Evolutionary conservation across 225 moss, liverwort and hornwort species (phyloP).

Genomic region (Sphagnum contortum): DNA sequence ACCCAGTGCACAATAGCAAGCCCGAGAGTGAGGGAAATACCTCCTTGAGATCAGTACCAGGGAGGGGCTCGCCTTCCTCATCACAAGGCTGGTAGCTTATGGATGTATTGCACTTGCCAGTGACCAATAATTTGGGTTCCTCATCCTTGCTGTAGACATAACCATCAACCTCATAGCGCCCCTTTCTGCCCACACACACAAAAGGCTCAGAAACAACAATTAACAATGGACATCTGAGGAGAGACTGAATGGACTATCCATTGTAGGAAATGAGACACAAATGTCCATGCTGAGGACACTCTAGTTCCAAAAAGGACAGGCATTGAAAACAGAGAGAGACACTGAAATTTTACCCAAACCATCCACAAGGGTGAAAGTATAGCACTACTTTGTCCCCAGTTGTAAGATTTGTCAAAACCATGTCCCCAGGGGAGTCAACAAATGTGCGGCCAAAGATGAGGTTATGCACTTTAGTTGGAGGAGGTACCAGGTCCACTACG

Average conservation of each 20-base stretch:
- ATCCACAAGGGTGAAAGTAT: conserved; percentile 66
- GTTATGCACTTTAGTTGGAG: conserved; percentile 63
- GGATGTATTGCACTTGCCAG: conserved; percentile 60
- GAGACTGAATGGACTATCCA: no score
- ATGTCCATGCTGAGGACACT: no score
- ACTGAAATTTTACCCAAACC: conserved; percentile 48
- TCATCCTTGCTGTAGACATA: conserved; percentile 70
- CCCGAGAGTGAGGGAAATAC: conserved; percentile 7
- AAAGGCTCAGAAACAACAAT: no score
- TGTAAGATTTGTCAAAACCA: conserved; percentile 67
- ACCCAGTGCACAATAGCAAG: no score
- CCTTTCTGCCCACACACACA: conserved; percentile 30
- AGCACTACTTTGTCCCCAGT: conserved; percentile 68
- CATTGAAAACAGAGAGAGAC: not conserved
- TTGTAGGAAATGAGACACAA: no score
- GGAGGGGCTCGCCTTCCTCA: conserved; percentile 56
- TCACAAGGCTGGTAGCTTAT: conserved; percentile 70
- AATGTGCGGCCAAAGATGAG: conserved; percentile 73
- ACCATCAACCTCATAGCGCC: conserved; percentile 68
- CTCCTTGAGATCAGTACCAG: conserved; percentile 54
- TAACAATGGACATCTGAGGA: no score
- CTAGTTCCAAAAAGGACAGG: not conserved
- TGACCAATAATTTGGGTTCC: conserved; percentile 48
- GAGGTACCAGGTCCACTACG: conserved; percentile 59
- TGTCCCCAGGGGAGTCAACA: conserved; percentile 68